Evolutionary conservation across 805 yeast genomes (phyloP), one percentile per base, ranked within the genome.

Genomic region (Starmera quercuum): DNA sequence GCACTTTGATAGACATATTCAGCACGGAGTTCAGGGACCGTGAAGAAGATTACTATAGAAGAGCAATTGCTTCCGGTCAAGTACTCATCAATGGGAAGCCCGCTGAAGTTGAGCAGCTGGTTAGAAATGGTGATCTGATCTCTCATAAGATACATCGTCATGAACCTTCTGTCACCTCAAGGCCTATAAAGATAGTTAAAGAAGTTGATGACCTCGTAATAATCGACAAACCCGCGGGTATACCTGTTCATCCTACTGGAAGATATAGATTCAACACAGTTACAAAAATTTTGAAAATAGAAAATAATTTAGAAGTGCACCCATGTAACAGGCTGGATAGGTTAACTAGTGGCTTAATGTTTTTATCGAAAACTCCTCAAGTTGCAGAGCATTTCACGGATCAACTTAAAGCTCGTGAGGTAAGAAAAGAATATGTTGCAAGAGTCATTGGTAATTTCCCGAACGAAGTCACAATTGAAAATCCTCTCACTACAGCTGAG

Each of bases 161-260:
- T 51, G 97, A 88, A 49, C 95, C 96, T 6, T 34, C 38, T 4
- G 32, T 40, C 3, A 4, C 20, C 30, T 16, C 18, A 20, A 6
- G 33, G 59, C 79, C 25, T 32, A 59, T 49, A 16, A 13, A 31
- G 33, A 19, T 26, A 25, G 4, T 15, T 35, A 11, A 64, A 53
- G 81, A 83, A 47, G 75, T 81, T 52, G 84, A 78, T 5, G 71
- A 79, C 30, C 53, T 86, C 11, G 64, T 92, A 7, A 95, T 83
- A 2, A 78, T 92, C 8, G 94, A 90, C 53, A 92, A 92, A 44
- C 98, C 98, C 0, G 72, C 90, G 5, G 95, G 97, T 0, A 68
- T 90, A 1, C 97, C 98, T 0, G 95, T 85, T 0, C 98, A 92
- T 53, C 97, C 98, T 3, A 82, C 97, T 0, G 98, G 98, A 0